phyloP scores from a whole-genome alignment of 2,329 filamentous ascomycete genomes.

The Microsporum canis region DNA sequence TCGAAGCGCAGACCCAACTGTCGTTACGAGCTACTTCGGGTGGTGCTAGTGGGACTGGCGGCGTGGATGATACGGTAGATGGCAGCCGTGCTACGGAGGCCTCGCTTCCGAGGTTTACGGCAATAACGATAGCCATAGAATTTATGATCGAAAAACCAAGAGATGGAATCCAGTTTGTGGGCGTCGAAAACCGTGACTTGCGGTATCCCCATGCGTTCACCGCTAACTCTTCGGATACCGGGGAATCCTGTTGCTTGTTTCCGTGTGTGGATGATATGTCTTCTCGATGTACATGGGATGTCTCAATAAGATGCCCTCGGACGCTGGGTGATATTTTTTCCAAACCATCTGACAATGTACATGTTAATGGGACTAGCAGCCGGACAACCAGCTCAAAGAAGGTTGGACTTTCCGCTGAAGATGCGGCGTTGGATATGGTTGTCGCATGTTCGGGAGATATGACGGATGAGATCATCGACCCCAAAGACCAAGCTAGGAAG shows the following conservation, averaged over 20 bases:
- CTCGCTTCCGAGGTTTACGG: constrained; percentile 41
- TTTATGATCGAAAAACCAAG: constrained; percentile 65
- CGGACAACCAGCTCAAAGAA: constrained; percentile 21
- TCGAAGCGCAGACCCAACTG: constrained; percentile 38
- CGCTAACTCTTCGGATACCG: constrained; percentile 63
- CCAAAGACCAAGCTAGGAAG: constrained; percentile 68
- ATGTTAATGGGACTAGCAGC: constrained; percentile 18
- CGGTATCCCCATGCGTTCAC: constrained; percentile 90
- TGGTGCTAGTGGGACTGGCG: constrained; percentile 24
- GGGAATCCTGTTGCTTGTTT: constrained; percentile 75
- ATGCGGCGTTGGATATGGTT: constrained; percentile 76
- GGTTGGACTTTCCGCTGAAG: constrained; percentile 54
- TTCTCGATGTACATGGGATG: constrained; percentile 72
- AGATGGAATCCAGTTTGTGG: constrained; percentile 86
- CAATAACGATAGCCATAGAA: constrained; percentile 58
- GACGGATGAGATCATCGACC: constrained; percentile 69
- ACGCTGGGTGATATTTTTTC: constrained; percentile 67
- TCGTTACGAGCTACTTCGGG: constrained; percentile 30
- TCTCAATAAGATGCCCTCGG: constrained; percentile 74
- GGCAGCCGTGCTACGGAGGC: constrained; percentile 29
- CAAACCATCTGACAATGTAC: constrained; percentile 16
- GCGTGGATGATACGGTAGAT: constrained; percentile 28
- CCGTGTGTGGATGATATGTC: constrained; percentile 83
- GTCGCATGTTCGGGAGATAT: constrained; percentile 85
- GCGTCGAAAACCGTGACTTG: constrained; percentile 64